Conservation (phyloP, 208 protist species). For the Kentomonas sorsogonicus region DNA sequence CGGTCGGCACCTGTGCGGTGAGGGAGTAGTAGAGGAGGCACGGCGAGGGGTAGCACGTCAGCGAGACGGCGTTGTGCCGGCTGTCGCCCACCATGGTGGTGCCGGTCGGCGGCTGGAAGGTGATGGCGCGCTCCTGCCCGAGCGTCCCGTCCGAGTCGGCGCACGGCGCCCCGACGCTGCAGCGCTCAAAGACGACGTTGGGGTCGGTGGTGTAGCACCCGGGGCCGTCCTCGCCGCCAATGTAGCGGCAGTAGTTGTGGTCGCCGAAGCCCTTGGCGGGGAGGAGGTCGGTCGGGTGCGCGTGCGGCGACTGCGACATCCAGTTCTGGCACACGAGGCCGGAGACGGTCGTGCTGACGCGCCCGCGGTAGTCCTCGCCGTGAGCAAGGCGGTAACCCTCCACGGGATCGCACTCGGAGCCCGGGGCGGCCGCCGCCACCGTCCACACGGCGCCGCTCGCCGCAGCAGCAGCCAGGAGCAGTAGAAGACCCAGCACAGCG, state of each 20-base stretch:
- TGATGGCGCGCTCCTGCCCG: conserved; percentile 16
- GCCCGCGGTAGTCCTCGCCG: conserved; percentile 60
- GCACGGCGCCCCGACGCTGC: conserved; percentile 46
- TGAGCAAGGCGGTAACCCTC: conserved; percentile 45
- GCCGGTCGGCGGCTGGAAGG: conserved; percentile 28
- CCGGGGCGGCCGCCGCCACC: too few relatives aligned
- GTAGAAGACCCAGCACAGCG: too few relatives aligned
- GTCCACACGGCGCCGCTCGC: too few relatives aligned
- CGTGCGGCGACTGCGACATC: conserved; percentile 30
- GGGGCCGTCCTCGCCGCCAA: conserved; percentile 23
- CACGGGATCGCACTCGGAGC: neutral
- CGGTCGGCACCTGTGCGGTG: conserved; percentile 19
- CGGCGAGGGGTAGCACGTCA: conserved; percentile 41
- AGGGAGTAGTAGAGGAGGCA: conserved; percentile 60
- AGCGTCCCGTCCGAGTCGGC: conserved; percentile 1
- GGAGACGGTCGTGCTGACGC: conserved; percentile 35
- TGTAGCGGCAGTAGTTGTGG: conserved; percentile 78
- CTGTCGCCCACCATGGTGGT: conserved; percentile 15
- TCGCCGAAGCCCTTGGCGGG: conserved; percentile 38
- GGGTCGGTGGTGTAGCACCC: conserved; percentile 56
- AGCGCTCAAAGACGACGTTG: conserved; percentile 35
- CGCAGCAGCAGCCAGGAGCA: too few relatives aligned
- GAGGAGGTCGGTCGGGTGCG: conserved; percentile 30
- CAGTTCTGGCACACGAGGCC: conserved; percentile 54
- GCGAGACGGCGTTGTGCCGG: conserved; percentile 21